Percentiles rank a stretch among this genome's conserved stretches.
Evolutionary conservation across 108 stramenopile species (phyloP).

Genomic region (Chaetoceros muelleri): DNA sequence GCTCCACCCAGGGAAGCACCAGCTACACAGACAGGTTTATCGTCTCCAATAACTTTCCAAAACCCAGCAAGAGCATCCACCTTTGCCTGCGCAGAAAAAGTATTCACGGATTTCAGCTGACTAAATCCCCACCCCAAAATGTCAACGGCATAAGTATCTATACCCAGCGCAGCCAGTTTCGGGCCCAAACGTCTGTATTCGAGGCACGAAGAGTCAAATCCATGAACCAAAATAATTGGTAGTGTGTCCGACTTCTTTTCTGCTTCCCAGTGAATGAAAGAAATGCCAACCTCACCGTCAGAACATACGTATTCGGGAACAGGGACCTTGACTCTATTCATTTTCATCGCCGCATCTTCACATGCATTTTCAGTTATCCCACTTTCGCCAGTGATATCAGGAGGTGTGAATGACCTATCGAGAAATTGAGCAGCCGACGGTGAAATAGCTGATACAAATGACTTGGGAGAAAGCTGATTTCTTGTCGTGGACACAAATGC

Average conservation of each 20-base stretch:
- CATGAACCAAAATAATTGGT: constrained; percentile 62
- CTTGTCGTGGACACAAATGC: not conserved
- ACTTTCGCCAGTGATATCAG: constrained; percentile 25
- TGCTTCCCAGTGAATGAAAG: constrained; percentile 55
- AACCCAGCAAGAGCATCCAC: constrained; percentile 69
- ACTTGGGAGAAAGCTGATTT: not conserved
- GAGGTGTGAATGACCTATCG: constrained; percentile 44
- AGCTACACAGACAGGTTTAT: constrained; percentile 38
- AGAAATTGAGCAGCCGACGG: not conserved
- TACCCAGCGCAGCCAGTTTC: constrained; percentile 42
- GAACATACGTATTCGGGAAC: constrained; percentile 43
- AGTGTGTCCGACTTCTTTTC: constrained; percentile 13
- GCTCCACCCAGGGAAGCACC: constrained; percentile 75
- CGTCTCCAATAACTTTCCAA: constrained; percentile 29
- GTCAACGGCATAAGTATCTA: constrained; percentile 87
- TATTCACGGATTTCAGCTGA: constrained; percentile 42
- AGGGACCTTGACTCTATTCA: constrained; percentile 58
- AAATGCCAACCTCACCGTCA: constrained; percentile 50
- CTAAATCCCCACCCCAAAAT: constrained; percentile 93
- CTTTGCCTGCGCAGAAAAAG: constrained; percentile 85
- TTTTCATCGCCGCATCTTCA: constrained; percentile 44
- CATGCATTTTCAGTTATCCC: constrained; percentile 42
- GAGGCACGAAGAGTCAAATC: constrained; percentile 86
- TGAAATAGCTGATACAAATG: not conserved
- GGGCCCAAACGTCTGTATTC: constrained; percentile 81